Percentiles rank a stretch among this genome's conserved stretches.
These are phyloP conservation scores for Sporothrix protearum DNA, from an alignment of 2,329 filamentous ascomycete genomes.

Conservation along the genomic window DNA sequence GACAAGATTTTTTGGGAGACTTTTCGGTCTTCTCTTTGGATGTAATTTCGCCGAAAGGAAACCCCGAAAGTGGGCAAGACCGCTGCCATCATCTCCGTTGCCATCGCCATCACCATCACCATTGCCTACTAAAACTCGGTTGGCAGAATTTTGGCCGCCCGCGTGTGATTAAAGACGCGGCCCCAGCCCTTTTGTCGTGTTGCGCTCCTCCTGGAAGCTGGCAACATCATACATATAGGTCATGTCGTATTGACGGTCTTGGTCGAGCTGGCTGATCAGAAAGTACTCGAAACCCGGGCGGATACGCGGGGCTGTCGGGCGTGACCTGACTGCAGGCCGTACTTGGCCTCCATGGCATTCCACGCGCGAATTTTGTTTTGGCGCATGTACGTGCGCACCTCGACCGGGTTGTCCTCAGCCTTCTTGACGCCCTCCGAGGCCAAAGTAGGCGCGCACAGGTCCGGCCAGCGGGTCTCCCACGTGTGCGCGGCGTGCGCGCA, in stretches of 20 bases:
- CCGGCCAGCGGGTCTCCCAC: constrained; percentile 32
- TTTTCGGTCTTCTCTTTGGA: too few species aligned
- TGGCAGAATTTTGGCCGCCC: constrained; percentile 22
- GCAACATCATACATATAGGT: constrained; percentile 39
- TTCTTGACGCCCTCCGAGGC: constrained; percentile 31
- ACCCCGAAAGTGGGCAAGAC: background rate
- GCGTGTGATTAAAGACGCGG: constrained; percentile 41
- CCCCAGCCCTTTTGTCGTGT: constrained; percentile 40
- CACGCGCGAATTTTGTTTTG: constrained; percentile 35
- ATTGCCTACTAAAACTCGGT: constrained; percentile 2
- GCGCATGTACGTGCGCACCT: constrained; percentile 37
- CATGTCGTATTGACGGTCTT: constrained; percentile 46
- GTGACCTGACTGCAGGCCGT: constrained; percentile 39
- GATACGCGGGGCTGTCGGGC: constrained; percentile 38
- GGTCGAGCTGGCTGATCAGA: constrained; percentile 43
- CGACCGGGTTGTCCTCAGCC: constrained; percentile 31
- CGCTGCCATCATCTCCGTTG: background rate
- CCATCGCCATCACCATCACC: background rate
- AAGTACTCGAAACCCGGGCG: constrained; percentile 42
- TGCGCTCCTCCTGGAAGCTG: constrained; percentile 42
- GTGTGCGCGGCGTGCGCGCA: constrained; percentile 25
- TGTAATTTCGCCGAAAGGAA: background rate
- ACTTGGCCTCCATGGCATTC: constrained; percentile 36
- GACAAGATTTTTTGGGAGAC: background rate
- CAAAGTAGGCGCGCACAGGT: constrained; percentile 30